Percentiles rank a stretch among this genome's conserved stretches.
phyloP scores from a whole-genome alignment of 2,329 filamentous ascomycete species.

The Blastomyces parvus region DNA sequence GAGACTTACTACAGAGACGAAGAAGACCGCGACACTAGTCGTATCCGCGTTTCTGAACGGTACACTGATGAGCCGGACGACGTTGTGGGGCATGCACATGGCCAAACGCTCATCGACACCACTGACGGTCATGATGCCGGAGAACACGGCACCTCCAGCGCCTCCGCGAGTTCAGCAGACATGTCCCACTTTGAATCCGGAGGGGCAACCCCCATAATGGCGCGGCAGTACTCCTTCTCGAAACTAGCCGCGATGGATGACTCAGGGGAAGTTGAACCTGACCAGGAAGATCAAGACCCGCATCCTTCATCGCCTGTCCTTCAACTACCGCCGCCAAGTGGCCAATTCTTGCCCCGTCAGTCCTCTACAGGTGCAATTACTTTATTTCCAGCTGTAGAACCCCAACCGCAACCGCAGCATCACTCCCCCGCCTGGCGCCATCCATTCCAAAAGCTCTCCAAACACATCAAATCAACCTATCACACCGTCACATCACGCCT shows the following conservation, averaged over 20 bases:
- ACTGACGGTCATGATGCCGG: slow-evolving; percentile 8
- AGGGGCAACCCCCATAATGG: slow-evolving; percentile 32
- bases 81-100: slow-evolving; percentile 23
- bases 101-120: slow-evolving; percentile 18
- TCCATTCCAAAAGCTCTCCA: neutral
- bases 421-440: neutral
- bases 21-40: slow-evolving; percentile 21
- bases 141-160: slow-evolving; percentile 12
- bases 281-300: neutral
- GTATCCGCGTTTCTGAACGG: slow-evolving; percentile 24
- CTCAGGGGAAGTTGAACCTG: slow-evolving; percentile 16
- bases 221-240: slow-evolving; percentile 27
- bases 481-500: slow-evolving; percentile 18
- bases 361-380: slow-evolving; percentile 48
- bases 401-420: neutral
- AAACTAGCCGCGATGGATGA: slow-evolving; percentile 22
- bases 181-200: slow-evolving; percentile 28
- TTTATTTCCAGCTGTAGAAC: slow-evolving; percentile 40
- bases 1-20: slow-evolving; percentile 43
- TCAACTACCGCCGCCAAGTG: slow-evolving; percentile 2
- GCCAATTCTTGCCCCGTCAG: slow-evolving; percentile 29
- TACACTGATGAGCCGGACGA: slow-evolving; percentile 31
- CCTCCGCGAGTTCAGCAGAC: slow-evolving; percentile 10
- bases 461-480: slow-evolving; percentile 5
- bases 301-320: neutral